Conservation (phyloP, 257 asterid genomes). For the Solanum megistacrolobum region DNA sequence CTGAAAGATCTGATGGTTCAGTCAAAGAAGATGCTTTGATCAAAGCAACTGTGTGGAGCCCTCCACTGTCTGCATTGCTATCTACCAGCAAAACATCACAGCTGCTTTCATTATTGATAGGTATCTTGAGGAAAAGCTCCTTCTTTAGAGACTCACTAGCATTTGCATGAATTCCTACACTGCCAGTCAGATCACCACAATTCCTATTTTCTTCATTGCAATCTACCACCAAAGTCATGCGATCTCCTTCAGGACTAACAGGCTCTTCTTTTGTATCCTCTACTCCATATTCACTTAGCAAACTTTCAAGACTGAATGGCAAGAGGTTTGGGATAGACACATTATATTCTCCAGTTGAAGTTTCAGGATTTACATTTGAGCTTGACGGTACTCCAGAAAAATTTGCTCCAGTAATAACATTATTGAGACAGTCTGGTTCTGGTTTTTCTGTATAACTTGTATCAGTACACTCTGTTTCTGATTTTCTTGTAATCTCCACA, state of each 20-base stretch:
- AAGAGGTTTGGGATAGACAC: background rate
- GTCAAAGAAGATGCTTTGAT: background rate
- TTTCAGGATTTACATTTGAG: slow-evolving; percentile 3
- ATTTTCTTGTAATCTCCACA: slow-evolving; percentile 2
- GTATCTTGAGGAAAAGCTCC: slow-evolving; percentile 7
- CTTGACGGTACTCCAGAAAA: slow-evolving; percentile 5
- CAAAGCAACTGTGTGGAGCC: background rate
- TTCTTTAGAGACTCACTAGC: background rate
- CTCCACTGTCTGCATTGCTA: background rate
- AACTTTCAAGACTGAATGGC: background rate
- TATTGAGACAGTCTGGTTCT: slow-evolving; percentile 4
- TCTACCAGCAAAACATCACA: background rate
- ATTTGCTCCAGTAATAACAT: slow-evolving; percentile 1
- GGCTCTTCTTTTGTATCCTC: background rate
- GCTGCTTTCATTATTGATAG: background rate
- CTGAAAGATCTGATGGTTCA: background rate
- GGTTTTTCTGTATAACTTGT: background rate
- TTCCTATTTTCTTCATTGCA: background rate
- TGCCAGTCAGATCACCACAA: background rate
- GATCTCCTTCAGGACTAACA: background rate
- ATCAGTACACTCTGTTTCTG: background rate
- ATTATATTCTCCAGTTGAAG: background rate
- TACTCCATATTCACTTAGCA: background rate
- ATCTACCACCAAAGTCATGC: background rate
- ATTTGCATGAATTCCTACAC: background rate